Percentiles rank a stretch among this genome's conserved stretches.
phyloP scores from a whole-genome alignment of 306 rosid genomes.

The Begonia peltatifolia region DNA sequence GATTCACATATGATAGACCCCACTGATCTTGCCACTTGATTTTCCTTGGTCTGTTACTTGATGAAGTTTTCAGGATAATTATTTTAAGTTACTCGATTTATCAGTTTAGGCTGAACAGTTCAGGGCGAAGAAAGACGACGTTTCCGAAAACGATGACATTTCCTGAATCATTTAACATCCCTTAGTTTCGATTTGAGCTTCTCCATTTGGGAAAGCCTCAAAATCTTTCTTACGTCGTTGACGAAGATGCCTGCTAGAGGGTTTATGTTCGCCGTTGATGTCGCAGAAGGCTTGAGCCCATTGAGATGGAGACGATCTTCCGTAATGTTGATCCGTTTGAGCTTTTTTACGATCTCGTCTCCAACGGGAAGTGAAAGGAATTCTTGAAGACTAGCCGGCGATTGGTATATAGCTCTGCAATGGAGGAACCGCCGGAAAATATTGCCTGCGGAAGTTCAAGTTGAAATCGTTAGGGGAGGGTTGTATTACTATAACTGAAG shows the following conservation, averaged over 20 bases:
- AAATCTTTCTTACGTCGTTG: slow-evolving; percentile 40
- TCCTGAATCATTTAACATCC: slow-evolving; percentile 44
- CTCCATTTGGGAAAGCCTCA: slow-evolving; percentile 36
- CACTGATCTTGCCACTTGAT: slow-evolving; percentile 46
- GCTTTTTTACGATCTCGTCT: no score
- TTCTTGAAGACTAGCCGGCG: slow-evolving; percentile 32
- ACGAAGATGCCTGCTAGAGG: slow-evolving; percentile 14
- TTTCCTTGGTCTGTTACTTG: no score
- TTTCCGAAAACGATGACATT: slow-evolving; percentile 67
- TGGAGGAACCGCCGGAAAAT: slow-evolving; percentile 39
- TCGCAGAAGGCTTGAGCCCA: no score
- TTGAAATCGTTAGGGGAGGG: slow-evolving; percentile 14
- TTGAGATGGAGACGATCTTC: no score
- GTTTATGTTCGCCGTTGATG: not conserved
- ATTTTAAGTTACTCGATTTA: no score
- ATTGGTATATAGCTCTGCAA: slow-evolving; percentile 19
- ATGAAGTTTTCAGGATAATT: no score
- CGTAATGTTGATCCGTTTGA: no score
- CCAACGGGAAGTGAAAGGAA: slow-evolving; percentile 33
- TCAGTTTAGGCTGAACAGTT: slow-evolving; percentile 27
- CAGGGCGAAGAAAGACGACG: slow-evolving; percentile 57
- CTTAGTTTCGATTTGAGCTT: slow-evolving; percentile 44
- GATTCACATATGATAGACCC: slow-evolving; percentile 26
- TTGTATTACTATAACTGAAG: slow-evolving; percentile 5
- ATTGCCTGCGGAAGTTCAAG: slow-evolving; percentile 26